Evolutionary conservation across 371 early-diverging fungal species (phyloP).

Genomic region (Sanchytrium tribonematis): DNA sequence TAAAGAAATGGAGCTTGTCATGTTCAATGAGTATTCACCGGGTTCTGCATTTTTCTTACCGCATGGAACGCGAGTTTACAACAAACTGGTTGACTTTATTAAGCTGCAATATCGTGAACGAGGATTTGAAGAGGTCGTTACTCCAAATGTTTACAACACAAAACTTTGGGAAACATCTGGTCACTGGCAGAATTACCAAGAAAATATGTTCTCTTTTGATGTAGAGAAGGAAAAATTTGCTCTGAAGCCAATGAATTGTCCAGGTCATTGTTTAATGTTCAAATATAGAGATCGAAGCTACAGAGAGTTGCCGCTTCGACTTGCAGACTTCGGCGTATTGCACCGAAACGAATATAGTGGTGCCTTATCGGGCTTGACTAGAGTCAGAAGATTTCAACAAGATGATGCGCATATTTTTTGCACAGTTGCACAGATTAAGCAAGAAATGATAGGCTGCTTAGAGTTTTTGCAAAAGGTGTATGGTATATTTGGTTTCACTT

Average conservation of each 20-base stretch:
- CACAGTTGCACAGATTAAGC: constrained; percentile 39
- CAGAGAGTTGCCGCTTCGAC: constrained; percentile 85
- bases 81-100: constrained; percentile 63
- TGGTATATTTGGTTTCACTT: constrained; percentile 50
- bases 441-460: constrained; percentile 50
- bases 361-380: constrained; percentile 83
- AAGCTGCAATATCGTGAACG: constrained; percentile 64
- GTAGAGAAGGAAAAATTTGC: constrained; percentile 66
- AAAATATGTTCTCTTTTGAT: constrained; percentile 91
- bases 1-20: constrained; percentile 55
- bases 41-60: constrained; percentile 93
- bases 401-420: constrained; percentile 99
- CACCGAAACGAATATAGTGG: constrained; percentile 97
- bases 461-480: constrained; percentile 70
- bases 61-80: constrained; percentile 84
- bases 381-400: constrained; percentile 98
- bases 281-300: constrained; percentile 66
- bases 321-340: constrained; percentile 96
- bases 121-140: constrained; percentile 82
- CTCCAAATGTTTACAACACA: constrained; percentile 85
- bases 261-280: constrained; percentile 97
- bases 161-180: constrained; percentile 94
- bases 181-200: constrained; percentile 95
- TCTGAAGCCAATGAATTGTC: constrained; percentile 99
- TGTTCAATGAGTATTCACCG: constrained; percentile 85